phyloP scores from a whole-genome alignment of 2,329 filamentous ascomycete genomes.

The Claviceps sp. region DNA sequence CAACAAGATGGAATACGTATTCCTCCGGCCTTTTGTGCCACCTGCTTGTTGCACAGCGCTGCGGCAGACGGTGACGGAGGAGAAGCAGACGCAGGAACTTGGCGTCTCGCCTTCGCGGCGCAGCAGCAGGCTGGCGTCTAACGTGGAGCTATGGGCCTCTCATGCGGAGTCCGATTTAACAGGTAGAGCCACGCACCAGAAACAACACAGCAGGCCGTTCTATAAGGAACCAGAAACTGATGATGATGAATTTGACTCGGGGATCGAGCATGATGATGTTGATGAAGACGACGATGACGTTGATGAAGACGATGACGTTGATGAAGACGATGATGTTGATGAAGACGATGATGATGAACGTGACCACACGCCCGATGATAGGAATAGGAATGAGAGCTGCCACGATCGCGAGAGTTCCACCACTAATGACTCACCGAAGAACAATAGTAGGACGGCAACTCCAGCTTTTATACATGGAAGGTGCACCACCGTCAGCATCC shows the following conservation, averaged over 20 bases:
- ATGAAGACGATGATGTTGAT: background rate
- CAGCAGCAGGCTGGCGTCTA: constrained; percentile 22
- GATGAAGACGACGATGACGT: too few species aligned
- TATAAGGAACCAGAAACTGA: constrained; percentile 35
- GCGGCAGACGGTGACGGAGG: constrained; percentile 10
- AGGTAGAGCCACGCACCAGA: constrained; percentile 7
- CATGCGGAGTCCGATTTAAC: constrained; percentile 6
- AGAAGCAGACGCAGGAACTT: constrained; percentile 8
- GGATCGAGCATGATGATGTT: constrained; percentile 7
- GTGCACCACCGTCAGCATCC: constrained; percentile 56
- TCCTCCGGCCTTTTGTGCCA: constrained; percentile 35
- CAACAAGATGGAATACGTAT: constrained; percentile 53
- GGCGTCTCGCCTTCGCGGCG: constrained; percentile 20
- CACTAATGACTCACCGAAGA: background rate
- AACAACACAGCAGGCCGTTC: constrained; percentile 13
- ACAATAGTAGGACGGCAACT: background rate
- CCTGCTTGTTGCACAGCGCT: constrained; percentile 20
- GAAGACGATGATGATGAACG: background rate
- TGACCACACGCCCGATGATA: background rate
- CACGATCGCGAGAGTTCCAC: constrained; percentile 3
- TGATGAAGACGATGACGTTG: background rate
- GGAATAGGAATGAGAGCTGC: constrained; percentile 4
- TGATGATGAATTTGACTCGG: constrained; percentile 25
- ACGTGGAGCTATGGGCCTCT: constrained; percentile 13
- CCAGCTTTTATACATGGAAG: constrained; percentile 45